Evolutionary conservation across 306 rosid genomes (phyloP).

Genomic region (Dryas octopetala): DNA sequence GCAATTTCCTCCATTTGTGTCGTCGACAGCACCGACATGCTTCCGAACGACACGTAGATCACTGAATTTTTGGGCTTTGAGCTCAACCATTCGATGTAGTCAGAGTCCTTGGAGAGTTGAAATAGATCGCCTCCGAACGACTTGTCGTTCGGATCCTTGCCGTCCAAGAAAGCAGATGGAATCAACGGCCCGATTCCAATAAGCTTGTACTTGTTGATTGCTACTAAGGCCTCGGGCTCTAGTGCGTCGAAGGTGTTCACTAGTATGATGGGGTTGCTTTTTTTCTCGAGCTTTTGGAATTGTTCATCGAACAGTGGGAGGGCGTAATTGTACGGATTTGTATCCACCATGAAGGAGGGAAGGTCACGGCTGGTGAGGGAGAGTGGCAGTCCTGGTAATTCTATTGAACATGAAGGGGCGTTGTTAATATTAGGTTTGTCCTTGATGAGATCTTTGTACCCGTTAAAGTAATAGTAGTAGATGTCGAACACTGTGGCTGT

Average conservation of each 20-base stretch:
- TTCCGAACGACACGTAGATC: too few species aligned
- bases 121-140: too few species aligned
- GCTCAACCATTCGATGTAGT: too few species aligned
- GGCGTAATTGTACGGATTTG: neutral
- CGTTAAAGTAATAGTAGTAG: slow-evolving; percentile 37
- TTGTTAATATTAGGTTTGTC: neutral
- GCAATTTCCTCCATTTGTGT: too few species aligned
- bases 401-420: neutral
- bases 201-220: slow-evolving; percentile 13
- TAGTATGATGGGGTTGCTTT: slow-evolving; percentile 16
- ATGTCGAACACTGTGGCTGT: slow-evolving; percentile 38
- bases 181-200: slow-evolving; percentile 32
- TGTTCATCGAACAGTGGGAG: slow-evolving; percentile 16
- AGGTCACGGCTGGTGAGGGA: slow-evolving; percentile 25
- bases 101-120: too few species aligned
- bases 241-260: slow-evolving; percentile 35
- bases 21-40: too few species aligned
- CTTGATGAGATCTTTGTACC: slow-evolving; percentile 10
- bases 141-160: slow-evolving; percentile 10
- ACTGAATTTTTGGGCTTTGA: too few species aligned
- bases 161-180: slow-evolving; percentile 13
- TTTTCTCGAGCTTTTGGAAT: slow-evolving; percentile 2
- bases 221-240: slow-evolving; percentile 31
- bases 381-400: slow-evolving; percentile 32
- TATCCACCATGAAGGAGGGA: slow-evolving; percentile 31